These are phyloP conservation scores for Actinidia chinensis DNA, from an alignment of 179 eudicot genomes.

Conservation along the genomic window DNA sequence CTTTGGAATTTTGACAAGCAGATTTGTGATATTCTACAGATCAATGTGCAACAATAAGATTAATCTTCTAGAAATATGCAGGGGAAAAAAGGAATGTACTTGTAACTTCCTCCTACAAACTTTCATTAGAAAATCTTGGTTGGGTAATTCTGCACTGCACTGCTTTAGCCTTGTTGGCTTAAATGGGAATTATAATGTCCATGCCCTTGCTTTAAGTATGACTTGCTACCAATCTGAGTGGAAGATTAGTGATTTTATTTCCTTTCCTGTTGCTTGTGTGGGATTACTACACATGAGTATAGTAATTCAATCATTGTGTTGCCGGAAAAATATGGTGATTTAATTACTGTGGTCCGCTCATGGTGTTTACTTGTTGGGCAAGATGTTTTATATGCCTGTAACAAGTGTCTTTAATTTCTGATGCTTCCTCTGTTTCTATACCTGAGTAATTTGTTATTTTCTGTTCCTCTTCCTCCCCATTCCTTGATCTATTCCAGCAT, in stretches of 20 bases:
- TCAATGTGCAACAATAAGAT: neutral
- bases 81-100: neutral
- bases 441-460: neutral
- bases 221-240: neutral
- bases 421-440: neutral
- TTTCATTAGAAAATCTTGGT: neutral
- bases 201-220: neutral
- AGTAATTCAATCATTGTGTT: neutral
- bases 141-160: neutral
- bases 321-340: too few relatives aligned
- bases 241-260: neutral
- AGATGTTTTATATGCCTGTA: neutral
- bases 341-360: neutral
- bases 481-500: neutral
- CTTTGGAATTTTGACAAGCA: neutral
- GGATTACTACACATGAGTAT: neutral
- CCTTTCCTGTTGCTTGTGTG: conserved; percentile 9
- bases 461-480: neutral
- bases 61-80: neutral
- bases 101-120: neutral
- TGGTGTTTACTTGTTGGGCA: neutral
- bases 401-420: neutral
- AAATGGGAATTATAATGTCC: neutral
- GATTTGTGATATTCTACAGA: neutral
- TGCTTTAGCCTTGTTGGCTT: neutral